Evolutionary conservation across 768 basidiomycete genomes (phyloP).

Genomic region (Steccherinum ochraceum): DNA sequence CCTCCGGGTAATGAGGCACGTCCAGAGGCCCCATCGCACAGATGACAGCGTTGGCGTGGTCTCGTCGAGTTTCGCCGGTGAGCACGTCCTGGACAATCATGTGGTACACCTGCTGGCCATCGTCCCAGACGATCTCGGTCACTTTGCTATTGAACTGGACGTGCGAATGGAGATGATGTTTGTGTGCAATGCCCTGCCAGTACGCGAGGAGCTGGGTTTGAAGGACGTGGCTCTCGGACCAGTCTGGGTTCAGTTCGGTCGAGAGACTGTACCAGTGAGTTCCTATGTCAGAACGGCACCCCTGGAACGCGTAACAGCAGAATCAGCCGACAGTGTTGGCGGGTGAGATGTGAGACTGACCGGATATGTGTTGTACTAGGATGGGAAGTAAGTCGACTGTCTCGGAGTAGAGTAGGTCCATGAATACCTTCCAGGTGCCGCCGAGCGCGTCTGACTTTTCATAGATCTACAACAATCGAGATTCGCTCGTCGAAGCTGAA

Average conservation of each 20-base stretch:
- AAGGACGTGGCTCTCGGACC: conserved; percentile 34
- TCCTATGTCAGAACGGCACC: conserved; percentile 21
- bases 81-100: background rate
- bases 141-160: conserved; percentile 41
- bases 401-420: too few relatives aligned
- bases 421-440: conserved; percentile 24
- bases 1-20: conserved; percentile 18
- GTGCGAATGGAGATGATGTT: conserved; percentile 34
- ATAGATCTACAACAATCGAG: too few relatives aligned
- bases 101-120: background rate
- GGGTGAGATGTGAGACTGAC: conserved; percentile 9
- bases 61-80: background rate
- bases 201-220: conserved; percentile 39
- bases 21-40: conserved; percentile 23
- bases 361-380: conserved; percentile 21
- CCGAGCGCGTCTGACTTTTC: conserved; percentile 23
- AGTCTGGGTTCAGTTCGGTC: conserved; percentile 39
- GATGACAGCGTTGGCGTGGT: conserved; percentile 21
- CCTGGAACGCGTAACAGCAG: conserved; percentile 14
- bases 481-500: too few relatives aligned
- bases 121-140: conserved; percentile 39
- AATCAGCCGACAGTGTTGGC: background rate
- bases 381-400: too few relatives aligned
- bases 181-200: conserved; percentile 34
- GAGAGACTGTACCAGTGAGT: conserved; percentile 37